Evolutionary conservation across 75 land plant species (phyloP).

Genomic region (Pinus tabuliformis): DNA sequence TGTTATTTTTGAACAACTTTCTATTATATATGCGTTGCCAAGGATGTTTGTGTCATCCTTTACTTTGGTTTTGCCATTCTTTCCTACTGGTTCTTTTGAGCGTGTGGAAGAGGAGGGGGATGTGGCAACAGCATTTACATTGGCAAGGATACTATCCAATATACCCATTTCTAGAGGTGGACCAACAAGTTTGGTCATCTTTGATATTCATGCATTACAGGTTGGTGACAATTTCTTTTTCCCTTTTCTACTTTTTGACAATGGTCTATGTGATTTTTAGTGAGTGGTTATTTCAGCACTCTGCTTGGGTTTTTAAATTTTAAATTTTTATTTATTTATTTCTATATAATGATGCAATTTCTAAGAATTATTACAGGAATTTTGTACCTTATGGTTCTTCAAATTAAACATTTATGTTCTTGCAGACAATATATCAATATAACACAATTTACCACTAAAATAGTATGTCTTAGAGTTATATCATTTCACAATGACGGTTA

Average conservation of each 20-base stretch:
- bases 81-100: conserved; percentile 91
- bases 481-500: too few relatives aligned
- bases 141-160: conserved; percentile 79
- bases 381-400: too few relatives aligned
- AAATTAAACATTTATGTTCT: too few relatives aligned
- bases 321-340: too few relatives aligned
- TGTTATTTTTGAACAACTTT: conserved; percentile 88
- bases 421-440: too few relatives aligned
- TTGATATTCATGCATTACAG: conserved; percentile 92
- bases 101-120: conserved; percentile 94
- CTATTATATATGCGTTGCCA: conserved; percentile 76
- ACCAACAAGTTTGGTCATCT: conserved; percentile 83
- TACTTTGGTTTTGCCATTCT: conserved; percentile 81
- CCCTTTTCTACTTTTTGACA: not conserved
- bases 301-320: too few relatives aligned
- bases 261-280: too few relatives aligned
- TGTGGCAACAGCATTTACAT: conserved; percentile 88
- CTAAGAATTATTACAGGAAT: too few relatives aligned
- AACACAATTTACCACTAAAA: too few relatives aligned
- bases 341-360: too few relatives aligned
- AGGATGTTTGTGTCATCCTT: conserved; percentile 77
- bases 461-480: too few relatives aligned
- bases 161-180: conserved; percentile 88
- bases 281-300: too few relatives aligned
- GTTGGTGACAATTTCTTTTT: conserved; percentile 22